Evolutionary conservation across 2,329 filamentous ascomycete species (phyloP).

Genomic region (Macrophomina tecta): DNA sequence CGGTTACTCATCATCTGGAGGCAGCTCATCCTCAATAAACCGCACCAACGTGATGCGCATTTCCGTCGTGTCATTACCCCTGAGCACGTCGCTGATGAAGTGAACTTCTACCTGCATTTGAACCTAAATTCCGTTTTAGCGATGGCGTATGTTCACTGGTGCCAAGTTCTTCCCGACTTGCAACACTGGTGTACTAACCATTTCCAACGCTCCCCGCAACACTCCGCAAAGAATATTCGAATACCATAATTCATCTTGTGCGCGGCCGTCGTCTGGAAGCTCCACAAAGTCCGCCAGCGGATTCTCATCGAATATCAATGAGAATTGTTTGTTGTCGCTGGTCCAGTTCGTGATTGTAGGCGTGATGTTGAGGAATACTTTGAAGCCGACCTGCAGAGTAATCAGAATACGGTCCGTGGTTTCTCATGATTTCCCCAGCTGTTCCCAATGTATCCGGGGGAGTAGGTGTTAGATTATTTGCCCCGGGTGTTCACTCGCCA

Average conservation of each 20-base stretch:
- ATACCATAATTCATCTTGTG: constrained; percentile 97
- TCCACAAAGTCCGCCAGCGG: constrained; percentile 97
- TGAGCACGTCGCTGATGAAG: constrained; percentile 90
- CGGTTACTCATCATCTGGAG: constrained; percentile 86
- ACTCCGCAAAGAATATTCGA: constrained; percentile 97
- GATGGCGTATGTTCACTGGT: not conserved
- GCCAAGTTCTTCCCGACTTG: too few species aligned
- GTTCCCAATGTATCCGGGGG: not conserved
- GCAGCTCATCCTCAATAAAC: constrained; percentile 97
- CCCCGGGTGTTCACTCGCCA: too few species aligned
- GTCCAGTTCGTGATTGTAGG: constrained; percentile 96
- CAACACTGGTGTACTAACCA: constrained; percentile 67
- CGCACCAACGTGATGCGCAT: constrained; percentile 91
- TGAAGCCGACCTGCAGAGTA: constrained; percentile 81
- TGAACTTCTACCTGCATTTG: constrained; percentile 99
- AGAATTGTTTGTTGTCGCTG: constrained; percentile 94
- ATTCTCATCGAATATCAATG: constrained; percentile 94
- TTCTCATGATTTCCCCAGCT: not conserved
- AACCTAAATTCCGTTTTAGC: constrained; percentile 54
- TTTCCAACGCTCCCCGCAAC: constrained; percentile 87
- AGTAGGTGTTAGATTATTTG: not conserved
- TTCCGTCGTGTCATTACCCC: constrained; percentile 95
- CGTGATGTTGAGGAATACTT: constrained; percentile 97
- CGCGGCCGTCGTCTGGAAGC: constrained; percentile 90
- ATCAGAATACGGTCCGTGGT: not conserved